phyloP scores from a whole-genome alignment of 441 rosid genomes.

The Erodium texanum region DNA sequence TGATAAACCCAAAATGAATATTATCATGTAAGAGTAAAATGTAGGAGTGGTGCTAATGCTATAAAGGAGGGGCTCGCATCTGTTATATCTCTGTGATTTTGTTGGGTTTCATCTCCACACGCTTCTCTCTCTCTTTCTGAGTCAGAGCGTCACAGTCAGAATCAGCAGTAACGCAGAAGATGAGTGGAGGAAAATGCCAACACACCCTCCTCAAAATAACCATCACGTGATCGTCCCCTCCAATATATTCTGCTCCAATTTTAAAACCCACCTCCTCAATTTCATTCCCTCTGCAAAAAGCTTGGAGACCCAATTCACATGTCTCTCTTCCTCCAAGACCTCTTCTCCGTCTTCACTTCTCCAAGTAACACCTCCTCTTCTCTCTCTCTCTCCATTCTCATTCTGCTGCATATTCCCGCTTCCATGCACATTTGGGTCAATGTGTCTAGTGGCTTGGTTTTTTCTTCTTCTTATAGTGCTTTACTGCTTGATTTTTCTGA shows the following conservation, averaged over 20 bases:
- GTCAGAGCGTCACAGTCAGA: neutral
- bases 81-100: no score
- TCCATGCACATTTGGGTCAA: neutral
- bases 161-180: neutral
- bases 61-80: no score
- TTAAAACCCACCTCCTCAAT: neutral
- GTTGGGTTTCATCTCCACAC: no score
- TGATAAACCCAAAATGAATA: no score
- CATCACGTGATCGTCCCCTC: slow-evolving; percentile 10
- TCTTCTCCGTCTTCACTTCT: neutral
- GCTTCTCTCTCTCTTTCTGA: neutral
- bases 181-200: slow-evolving; percentile 8
- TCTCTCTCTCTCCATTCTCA: neutral
- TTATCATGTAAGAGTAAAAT: no score
- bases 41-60: no score
- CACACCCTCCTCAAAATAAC: slow-evolving; percentile 4
- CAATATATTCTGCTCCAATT: neutral
- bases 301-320: neutral
- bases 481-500: neutral
- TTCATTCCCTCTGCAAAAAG: neutral
- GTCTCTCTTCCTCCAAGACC: neutral
- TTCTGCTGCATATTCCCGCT: neutral
- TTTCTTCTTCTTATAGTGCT: neutral
- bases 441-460: neutral
- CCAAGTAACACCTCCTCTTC: neutral